Percentiles rank a stretch among this genome's conserved stretches.
Conservation (phyloP, 2,329 filamentous ascomycete genomes). For the Aspergillus novofumigatus region DNA sequence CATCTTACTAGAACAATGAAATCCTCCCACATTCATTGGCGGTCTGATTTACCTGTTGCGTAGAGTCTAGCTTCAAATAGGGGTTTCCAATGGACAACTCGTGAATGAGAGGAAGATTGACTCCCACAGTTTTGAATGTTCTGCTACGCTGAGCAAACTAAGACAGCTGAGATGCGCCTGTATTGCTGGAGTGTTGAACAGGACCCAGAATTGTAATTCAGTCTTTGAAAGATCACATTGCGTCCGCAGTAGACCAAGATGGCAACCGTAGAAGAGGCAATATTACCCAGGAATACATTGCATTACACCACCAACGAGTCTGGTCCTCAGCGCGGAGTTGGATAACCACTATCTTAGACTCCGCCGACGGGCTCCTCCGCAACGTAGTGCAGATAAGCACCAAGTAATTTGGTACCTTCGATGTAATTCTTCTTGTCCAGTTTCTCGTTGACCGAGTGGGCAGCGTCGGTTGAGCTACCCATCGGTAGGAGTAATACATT, state of each 20-base stretch:
- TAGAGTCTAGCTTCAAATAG: background rate
- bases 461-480: conserved; percentile 94
- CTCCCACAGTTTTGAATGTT: background rate
- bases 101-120: background rate
- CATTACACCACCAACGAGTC: background rate
- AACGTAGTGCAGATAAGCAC: conserved; percentile 93
- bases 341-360: conserved; percentile 11
- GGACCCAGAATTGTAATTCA: background rate
- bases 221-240: background rate
- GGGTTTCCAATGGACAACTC: background rate
- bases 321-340: background rate
- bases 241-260: background rate
- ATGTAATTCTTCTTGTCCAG: conserved; percentile 97
- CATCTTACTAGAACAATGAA: background rate
- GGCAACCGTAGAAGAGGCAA: background rate
- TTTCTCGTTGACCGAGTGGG: conserved; percentile 98
- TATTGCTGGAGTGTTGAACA: background rate
- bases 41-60: background rate
- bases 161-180: background rate
- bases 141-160: background rate
- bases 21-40: background rate
- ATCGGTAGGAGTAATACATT: conserved; percentile 93
- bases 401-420: conserved; percentile 92
- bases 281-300: background rate
- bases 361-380: conserved; percentile 70